Base-by-base conservation (phyloP, 805 yeast genomes). In the Saccharomycopsis sp. region DNA sequence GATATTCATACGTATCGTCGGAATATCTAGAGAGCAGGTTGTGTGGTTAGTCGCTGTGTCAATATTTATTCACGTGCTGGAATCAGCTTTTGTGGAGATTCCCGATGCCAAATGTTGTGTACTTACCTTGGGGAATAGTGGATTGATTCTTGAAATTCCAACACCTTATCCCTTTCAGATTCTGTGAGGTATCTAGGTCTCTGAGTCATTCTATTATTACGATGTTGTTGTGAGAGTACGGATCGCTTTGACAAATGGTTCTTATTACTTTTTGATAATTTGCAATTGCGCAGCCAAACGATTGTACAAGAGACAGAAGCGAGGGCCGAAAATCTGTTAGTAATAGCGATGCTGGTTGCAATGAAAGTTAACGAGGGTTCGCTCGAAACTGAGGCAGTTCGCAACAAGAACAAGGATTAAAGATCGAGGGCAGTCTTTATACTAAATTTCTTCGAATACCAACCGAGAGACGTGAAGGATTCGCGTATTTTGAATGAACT, bases 141-240 rank as follows among this genome's bases (percentile, higher is more conserved):
- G 65, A 94, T 94, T 71, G 87, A 82, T 57, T 94, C 98, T 69
- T 89, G 95, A 69, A 90, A 94, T 69, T 92, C 97, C 65, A 87
- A 82, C 46, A 92, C 85, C 54, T 92, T 83, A 40, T 91, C 89
- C 63, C 95, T 77, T 70, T 94, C 99, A 29, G 84, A 76, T 44
- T 88, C 92, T 1, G 94, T 79, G 54, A 94, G 79, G 66, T 84
- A 85, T 68, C 98, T 53, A 24, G 59, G 57, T 41, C 55, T 52
- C 50, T 34, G 54, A 16, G 48, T n/a, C 40, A 20, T 34, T 34
- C 21, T 48, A 20, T n/a, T 44, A 44, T 44, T 44, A 20, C 16
- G 37, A 29, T 29, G 37, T 29, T 29, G 37, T n/a, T n/a, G n/a
- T n/a, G n/a, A n/a, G n/a, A n/a, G n/a, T n/a, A n/a, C n/a, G n/a